A percentile compares a stretch with the other conserved stretches of the same genome.
These are phyloP conservation scores for Pichia sp. DNA, from an alignment of 1,139 yeast genomes.

Conservation along the genomic window DNA sequence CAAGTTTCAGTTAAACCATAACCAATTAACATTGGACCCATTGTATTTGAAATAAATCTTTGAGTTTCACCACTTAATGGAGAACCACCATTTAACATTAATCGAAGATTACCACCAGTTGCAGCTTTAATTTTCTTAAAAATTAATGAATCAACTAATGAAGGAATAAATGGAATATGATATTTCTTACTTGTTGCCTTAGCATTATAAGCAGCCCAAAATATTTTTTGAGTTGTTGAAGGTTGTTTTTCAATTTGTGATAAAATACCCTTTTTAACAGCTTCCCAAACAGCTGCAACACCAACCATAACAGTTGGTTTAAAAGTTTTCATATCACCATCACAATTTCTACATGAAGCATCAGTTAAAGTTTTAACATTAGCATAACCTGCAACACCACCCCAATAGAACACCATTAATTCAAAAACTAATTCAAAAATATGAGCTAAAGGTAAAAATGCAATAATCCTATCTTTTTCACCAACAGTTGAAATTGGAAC, in stretches of 20 bases:
- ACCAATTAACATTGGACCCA: slow-evolving; percentile 90
- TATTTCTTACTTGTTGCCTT: slow-evolving; percentile 56
- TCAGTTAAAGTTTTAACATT: slow-evolving; percentile 88
- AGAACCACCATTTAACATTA: slow-evolving; percentile 88
- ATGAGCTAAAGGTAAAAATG: slow-evolving; percentile 93
- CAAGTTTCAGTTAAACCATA: slow-evolving; percentile 96
- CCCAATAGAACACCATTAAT: slow-evolving; percentile 78
- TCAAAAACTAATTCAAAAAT: slow-evolving; percentile 91
- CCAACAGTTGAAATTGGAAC: slow-evolving; percentile 50
- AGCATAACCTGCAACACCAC: slow-evolving; percentile 84
- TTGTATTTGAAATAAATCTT: slow-evolving; percentile 63
- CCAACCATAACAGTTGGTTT: slow-evolving; percentile 95
- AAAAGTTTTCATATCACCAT: slow-evolving; percentile 82
- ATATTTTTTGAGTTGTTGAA: slow-evolving; percentile 63
- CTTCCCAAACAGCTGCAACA: slow-evolving; percentile 99
- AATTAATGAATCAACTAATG: slow-evolving; percentile 55
- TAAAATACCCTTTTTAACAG: slow-evolving; percentile 85
- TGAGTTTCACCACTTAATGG: slow-evolving; percentile 87
- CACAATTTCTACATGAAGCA: slow-evolving; percentile 72
- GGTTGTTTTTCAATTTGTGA: slow-evolving; percentile 69
- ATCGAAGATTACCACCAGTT: slow-evolving; percentile 83
- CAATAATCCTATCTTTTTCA: slow-evolving; percentile 63
- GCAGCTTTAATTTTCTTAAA: slow-evolving; percentile 90
- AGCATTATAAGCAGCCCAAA: slow-evolving; percentile 83
- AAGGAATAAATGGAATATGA: slow-evolving; percentile 74